phyloP scores from a whole-genome alignment of 1,139 yeast genomes.

The Groenewaldozyma auringiensis region DNA sequence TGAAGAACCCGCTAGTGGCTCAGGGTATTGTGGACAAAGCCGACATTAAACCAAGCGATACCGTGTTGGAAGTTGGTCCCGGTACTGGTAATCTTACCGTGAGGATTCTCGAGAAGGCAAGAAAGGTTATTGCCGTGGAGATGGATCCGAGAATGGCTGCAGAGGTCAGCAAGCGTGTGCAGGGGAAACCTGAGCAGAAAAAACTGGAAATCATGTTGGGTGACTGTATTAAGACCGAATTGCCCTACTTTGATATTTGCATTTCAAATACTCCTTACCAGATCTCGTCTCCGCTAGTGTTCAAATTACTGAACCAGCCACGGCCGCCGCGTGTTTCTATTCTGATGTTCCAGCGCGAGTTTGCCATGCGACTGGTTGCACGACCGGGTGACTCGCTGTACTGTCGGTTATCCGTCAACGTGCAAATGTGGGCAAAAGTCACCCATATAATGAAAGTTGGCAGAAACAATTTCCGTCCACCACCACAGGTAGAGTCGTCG shows the following conservation, averaged over 20 bases:
- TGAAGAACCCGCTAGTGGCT: slow-evolving; percentile 92
- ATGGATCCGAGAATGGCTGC: slow-evolving; percentile 99
- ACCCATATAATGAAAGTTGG: slow-evolving; percentile 99
- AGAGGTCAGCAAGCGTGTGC: slow-evolving; percentile 93
- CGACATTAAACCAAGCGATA: slow-evolving; percentile 82
- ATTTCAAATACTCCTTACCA: slow-evolving; percentile 97
- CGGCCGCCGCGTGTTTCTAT: slow-evolving; percentile 92
- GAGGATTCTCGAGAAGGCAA: slow-evolving; percentile 82
- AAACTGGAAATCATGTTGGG: slow-evolving; percentile 87
- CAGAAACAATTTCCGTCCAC: slow-evolving; percentile 92
- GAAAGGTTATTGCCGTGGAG: slow-evolving; percentile 89
- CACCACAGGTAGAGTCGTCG: slow-evolving; percentile 96
- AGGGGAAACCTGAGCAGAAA: slow-evolving; percentile 88
- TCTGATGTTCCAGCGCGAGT: slow-evolving; percentile 96
- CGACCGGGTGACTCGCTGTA: slow-evolving; percentile 92
- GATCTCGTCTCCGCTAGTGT: slow-evolving; percentile 92
- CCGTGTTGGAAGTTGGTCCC: slow-evolving; percentile 95
- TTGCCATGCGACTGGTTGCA: slow-evolving; percentile 86
- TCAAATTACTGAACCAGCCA: slow-evolving; percentile 83
- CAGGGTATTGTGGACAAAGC: slow-evolving; percentile 98
- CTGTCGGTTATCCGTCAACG: slow-evolving; percentile 90
- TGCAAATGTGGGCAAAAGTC: slow-evolving; percentile 98
- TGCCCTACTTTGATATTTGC: slow-evolving; percentile 93
- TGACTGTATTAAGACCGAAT: slow-evolving; percentile 90
- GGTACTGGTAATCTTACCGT: slow-evolving; percentile 99